phyloP scores from a whole-genome alignment of 2,329 filamentous ascomycete genomes.

The Ceratocystis papillata region DNA sequence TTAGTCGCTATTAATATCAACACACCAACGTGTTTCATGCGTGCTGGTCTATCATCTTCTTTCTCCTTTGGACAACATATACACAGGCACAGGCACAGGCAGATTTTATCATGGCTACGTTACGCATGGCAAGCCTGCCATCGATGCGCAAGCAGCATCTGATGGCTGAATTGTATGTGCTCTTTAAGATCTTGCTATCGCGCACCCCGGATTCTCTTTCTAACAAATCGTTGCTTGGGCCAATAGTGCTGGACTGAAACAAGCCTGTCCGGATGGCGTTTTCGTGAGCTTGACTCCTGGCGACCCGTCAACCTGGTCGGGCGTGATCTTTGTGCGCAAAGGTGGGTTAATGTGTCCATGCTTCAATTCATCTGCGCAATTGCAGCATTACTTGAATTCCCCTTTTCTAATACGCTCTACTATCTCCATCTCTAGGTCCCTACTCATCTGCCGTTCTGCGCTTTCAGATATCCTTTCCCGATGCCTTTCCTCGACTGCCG shows the following conservation, averaged over 20 bases:
- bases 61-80: background rate
- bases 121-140: constrained; percentile 39
- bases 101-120: constrained; percentile 34
- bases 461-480: constrained; percentile 80
- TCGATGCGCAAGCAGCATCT: constrained; percentile 63
- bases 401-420: background rate
- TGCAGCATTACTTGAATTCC: background rate
- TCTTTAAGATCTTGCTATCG: background rate
- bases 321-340: constrained; percentile 82
- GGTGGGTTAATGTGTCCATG: constrained; percentile 42
- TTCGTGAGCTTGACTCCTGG: constrained; percentile 77
- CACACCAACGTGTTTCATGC: constrained; percentile 10
- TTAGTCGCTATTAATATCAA: background rate
- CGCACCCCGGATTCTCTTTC: background rate
- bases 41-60: background rate
- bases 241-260: constrained; percentile 63
- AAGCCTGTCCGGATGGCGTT: constrained; percentile 72
- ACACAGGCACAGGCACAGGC: background rate
- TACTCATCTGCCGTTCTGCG: constrained; percentile 79
- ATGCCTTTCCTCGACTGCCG: constrained; percentile 65
- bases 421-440: constrained; percentile 49
- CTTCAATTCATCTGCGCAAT: background rate
- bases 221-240: background rate
- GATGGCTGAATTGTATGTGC: constrained; percentile 62
- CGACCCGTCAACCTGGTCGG: constrained; percentile 73